phyloP scores from a whole-genome alignment of 306 rosid species.

The Mucuna pruriens region DNA sequence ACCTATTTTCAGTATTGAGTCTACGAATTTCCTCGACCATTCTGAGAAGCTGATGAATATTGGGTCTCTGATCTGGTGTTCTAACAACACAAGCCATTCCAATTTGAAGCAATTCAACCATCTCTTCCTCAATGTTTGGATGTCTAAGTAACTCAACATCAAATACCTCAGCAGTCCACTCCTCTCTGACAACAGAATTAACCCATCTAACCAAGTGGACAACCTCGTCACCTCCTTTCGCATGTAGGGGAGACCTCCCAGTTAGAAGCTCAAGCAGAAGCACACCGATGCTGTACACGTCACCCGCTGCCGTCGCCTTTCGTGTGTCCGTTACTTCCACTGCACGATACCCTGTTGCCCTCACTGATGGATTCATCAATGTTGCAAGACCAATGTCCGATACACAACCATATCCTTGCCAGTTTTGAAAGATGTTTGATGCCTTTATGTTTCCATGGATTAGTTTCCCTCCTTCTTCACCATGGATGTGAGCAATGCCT shows the following conservation, averaged over 20 bases:
- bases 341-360: slow-evolving; percentile 79
- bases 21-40: slow-evolving; percentile 72
- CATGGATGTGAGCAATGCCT: slow-evolving; percentile 81
- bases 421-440: slow-evolving; percentile 79
- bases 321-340: slow-evolving; percentile 75
- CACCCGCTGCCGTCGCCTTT: slow-evolving; percentile 62
- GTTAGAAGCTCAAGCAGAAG: slow-evolving; percentile 86
- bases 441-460: slow-evolving; percentile 86
- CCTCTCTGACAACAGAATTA: slow-evolving; percentile 91
- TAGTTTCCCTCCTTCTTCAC: slow-evolving; percentile 66
- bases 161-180: slow-evolving; percentile 95
- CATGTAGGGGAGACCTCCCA: slow-evolving; percentile 67
- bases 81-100: slow-evolving; percentile 80
- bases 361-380: slow-evolving; percentile 58
- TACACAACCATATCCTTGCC: slow-evolving; percentile 74
- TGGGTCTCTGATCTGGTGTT: slow-evolving; percentile 73
- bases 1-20: slow-evolving; percentile 46
- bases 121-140: slow-evolving; percentile 84
- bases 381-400: slow-evolving; percentile 69
- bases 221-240: slow-evolving; percentile 69
- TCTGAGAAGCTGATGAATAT: slow-evolving; percentile 52
- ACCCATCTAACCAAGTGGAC: slow-evolving; percentile 92
- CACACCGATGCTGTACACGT: slow-evolving; percentile 82
- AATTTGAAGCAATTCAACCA: slow-evolving; percentile 88
- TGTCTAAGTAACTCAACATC: slow-evolving; percentile 76